phyloP scores from a whole-genome alignment of 139 green algal genomes.

The Chlorella sp. region DNA sequence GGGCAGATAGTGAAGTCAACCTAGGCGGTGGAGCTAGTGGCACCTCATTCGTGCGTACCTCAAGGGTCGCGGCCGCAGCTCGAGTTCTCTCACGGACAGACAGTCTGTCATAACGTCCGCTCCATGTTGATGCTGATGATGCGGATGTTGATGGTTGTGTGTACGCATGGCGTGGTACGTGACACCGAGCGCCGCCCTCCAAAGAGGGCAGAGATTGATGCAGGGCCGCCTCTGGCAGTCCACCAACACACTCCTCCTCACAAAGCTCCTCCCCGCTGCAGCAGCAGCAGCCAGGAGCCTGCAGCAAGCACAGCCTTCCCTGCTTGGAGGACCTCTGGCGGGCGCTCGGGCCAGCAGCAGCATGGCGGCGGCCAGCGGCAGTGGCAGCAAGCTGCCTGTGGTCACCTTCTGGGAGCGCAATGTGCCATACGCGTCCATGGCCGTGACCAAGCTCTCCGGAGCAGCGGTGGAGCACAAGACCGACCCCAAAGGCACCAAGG shows the following conservation, averaged over 20 bases:
- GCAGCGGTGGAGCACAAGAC: slow-evolving; percentile 30
- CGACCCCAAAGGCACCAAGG: slow-evolving; percentile 56
- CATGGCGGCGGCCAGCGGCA: neutral
- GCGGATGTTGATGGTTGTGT: no score
- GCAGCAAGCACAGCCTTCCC: neutral
- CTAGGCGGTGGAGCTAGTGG: no score
- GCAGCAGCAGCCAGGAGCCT: neutral
- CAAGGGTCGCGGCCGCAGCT: no score
- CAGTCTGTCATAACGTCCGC: no score
- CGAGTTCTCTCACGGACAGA: no score
- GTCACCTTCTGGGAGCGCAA: slow-evolving; percentile 48
- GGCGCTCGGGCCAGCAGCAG: neutral
- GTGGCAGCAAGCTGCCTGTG: neutral
- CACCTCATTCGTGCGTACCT: no score
- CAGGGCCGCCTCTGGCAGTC: neutral
- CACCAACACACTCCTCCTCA: neutral
- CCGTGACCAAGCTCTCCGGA: slow-evolving; percentile 29
- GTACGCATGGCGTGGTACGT: no score
- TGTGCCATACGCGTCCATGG: slow-evolving; percentile 42
- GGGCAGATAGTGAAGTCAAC: no score
- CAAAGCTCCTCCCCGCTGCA: neutral
- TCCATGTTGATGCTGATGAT: no score
- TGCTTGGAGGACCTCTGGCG: neutral
- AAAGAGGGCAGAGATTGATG: no score
- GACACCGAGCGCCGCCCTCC: no score